phyloP scores from a whole-genome alignment of 345 rosid species.

The Litchi chinensis region DNA sequence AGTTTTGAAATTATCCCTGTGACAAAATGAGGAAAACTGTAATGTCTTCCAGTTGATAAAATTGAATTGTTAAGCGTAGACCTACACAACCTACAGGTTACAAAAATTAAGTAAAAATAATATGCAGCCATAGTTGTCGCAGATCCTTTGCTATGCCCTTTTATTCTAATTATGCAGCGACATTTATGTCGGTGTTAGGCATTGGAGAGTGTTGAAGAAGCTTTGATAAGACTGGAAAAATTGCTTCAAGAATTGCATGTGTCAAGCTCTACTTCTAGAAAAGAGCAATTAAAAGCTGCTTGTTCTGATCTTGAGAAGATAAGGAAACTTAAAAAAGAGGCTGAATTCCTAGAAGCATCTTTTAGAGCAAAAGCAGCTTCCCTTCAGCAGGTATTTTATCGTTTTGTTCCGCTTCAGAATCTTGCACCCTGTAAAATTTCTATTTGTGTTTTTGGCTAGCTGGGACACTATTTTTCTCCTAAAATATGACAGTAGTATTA shows the following conservation, averaged over 20 bases:
- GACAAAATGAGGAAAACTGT: background rate
- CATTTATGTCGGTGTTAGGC: conserved; percentile 57
- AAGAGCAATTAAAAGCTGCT: conserved; percentile 88
- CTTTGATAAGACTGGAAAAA: conserved; percentile 78
- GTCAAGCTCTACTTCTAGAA: conserved; percentile 78
- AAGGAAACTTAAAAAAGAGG: conserved; percentile 97
- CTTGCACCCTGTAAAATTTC: background rate
- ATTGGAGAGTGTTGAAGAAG: conserved; percentile 88
- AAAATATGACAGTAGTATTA: background rate
- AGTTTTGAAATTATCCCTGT: background rate
- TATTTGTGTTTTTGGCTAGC: background rate
- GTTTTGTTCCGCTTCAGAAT: background rate
- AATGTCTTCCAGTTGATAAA: background rate
- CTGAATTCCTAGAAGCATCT: conserved; percentile 96
- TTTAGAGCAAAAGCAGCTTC: conserved; percentile 93
- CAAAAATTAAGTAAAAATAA: background rate
- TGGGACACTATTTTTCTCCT: background rate
- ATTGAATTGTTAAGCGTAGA: background rate
- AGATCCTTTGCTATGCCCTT: conserved; percentile 10
- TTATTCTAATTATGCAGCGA: conserved; percentile 21
- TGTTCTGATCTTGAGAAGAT: conserved; percentile 95
- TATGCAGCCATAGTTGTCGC: background rate
- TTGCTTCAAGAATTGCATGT: conserved; percentile 76
- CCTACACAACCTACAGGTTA: background rate
- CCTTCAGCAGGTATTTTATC: conserved; percentile 65